Evolutionary conservation across 2,329 filamentous ascomycete genomes (phyloP).

Genomic region (Berkeleyomyces basicola): DNA sequence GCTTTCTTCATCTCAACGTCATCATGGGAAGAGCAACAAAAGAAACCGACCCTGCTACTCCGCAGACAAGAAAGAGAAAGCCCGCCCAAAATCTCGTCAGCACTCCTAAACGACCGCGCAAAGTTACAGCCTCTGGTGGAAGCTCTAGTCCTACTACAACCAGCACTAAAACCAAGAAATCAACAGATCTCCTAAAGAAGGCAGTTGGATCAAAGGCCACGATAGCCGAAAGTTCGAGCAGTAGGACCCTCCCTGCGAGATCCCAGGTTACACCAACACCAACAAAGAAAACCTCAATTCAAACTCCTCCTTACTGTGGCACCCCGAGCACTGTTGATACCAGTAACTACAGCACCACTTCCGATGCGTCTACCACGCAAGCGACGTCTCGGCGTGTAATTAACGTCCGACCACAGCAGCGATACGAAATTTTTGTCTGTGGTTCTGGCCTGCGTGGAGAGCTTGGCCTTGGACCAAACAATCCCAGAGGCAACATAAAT

Average conservation of each 20-base stretch:
- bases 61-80: neutral
- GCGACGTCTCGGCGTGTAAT: neutral
- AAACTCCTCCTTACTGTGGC: neutral
- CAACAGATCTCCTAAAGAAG: no score
- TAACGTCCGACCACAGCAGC: constrained; percentile 25
- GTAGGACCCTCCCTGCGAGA: no score
- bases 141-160: no score
- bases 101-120: neutral
- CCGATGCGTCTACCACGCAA: neutral
- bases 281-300: neutral
- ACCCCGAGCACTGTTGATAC: neutral
- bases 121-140: neutral
- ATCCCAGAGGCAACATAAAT: neutral
- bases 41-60: neutral
- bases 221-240: no score
- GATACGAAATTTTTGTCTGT: constrained; percentile 42
- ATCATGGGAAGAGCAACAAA: neutral
- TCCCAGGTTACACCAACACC: neutral
- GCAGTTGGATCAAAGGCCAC: no score
- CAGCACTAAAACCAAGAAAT: no score
- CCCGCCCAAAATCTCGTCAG: neutral
- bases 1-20: neutral
- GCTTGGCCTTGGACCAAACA: constrained; percentile 30
- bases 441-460: constrained; percentile 48
- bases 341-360: neutral